Base-by-base conservation (phyloP, 2,329 filamentous ascomycete genomes). In the Chaetomium strumarium region DNA sequence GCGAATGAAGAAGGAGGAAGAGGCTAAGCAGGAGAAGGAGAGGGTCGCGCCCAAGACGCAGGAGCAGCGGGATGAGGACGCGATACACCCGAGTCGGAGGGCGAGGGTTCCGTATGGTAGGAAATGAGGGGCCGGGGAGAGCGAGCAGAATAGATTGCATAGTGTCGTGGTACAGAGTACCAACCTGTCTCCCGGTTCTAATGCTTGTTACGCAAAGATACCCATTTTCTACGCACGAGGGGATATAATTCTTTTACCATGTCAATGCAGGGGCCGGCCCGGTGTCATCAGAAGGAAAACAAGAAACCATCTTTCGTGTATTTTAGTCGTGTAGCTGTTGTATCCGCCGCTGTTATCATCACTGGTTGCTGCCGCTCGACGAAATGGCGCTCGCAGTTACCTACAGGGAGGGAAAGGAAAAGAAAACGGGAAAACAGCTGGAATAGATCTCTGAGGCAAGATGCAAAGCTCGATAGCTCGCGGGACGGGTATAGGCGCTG, bases 51-150 rank as follows among this genome's bases (percentile, higher is more conserved):
- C 33, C 51, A 61, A 64, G 56, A 58, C 62, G 33, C 52, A 62
- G 52, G 59, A 61, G 52, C 58, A 60, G 48, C 58, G 58, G 33
- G 62, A 63, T 33, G 56, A 61, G 51, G 61, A 66, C 55, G 67
- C 55, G 34, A 73, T 81, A 42, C 79, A 81, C 57, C 78, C 79
- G 3, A 80, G 77, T 57, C 72, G 78, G 29, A 66, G 75, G 52
- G 74, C 58, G 11, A 59, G 58, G 57, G 64, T 67, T 38, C 56
- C 52, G 41, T 62, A 59, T 38, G 42, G 56, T 31, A 44, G 47
- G 47, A 41, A 46, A 19, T 20, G 19, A 20, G 3, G 17, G 12
- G 2, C 24, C 3, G n/a, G 24, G 20, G 6, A 24, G 29, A 10
- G 36, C 16, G 30, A 16, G n/a, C 9, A 30, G 34, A 24, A 24